Evolutionary conservation across 2,329 filamentous ascomycete species (phyloP).

Genomic region (Colletotrichum eremochloae): DNA sequence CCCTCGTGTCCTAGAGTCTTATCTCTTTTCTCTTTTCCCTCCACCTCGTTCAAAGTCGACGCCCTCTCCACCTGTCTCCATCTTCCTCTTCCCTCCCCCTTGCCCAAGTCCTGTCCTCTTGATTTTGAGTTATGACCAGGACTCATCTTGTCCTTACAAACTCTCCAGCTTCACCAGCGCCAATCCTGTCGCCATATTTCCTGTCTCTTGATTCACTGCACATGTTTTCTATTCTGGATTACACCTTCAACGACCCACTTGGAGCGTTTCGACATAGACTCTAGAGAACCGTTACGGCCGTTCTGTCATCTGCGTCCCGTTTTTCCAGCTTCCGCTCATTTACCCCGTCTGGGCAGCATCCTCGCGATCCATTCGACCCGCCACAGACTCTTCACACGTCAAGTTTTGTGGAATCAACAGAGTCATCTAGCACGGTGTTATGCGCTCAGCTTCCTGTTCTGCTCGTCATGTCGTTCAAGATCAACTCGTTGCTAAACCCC

Average conservation of each 20-base stretch:
- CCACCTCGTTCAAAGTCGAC: slow-evolving; percentile 10
- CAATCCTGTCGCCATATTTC: background rate
- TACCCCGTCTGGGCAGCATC: background rate
- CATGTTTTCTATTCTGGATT: background rate
- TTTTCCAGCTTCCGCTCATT: background rate
- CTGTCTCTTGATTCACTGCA: slow-evolving; percentile 2
- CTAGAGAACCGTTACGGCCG: slow-evolving; percentile 7
- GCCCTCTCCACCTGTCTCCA: slow-evolving; percentile 36
- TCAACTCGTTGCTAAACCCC: slow-evolving; percentile 29
- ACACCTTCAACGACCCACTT: slow-evolving; percentile 37
- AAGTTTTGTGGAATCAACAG: background rate
- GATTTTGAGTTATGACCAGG: slow-evolving; percentile 35
- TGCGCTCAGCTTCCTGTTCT: background rate
- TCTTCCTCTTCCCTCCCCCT: slow-evolving; percentile 20
- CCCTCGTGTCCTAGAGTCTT: slow-evolving; percentile 22
- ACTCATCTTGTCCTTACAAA: slow-evolving; percentile 15
- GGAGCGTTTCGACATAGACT: slow-evolving; percentile 17
- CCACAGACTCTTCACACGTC: background rate
- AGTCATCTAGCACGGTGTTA: background rate
- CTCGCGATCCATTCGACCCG: background rate
- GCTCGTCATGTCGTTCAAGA: slow-evolving; percentile 19
- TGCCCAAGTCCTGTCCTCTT: slow-evolving; percentile 21
- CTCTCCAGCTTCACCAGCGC: slow-evolving; percentile 10
- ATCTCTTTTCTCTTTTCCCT: slow-evolving; percentile 41
- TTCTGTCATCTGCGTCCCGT: background rate